phyloP scores from a whole-genome alignment of 1,139 yeast species.

The Waltiozyma sp. region DNA sequence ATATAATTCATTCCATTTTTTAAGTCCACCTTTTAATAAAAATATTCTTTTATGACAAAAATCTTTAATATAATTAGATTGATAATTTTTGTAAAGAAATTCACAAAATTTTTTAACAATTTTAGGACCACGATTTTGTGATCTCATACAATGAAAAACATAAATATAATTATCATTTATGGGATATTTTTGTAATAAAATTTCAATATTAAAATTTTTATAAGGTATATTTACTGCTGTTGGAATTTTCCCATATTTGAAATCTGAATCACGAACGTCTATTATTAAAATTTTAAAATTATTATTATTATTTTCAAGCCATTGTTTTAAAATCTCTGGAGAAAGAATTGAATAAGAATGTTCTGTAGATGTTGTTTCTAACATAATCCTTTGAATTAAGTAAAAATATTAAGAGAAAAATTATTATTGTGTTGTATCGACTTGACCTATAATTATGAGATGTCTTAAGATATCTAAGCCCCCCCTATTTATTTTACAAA shows the following conservation, averaged over 20 bases:
- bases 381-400: no score
- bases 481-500: no score
- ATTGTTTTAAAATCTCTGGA: neutral
- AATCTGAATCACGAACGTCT: conserved; percentile 17
- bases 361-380: no score
- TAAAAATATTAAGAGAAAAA: no score
- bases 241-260: conserved; percentile 8
- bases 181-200: conserved; percentile 48
- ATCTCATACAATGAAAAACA: conserved; percentile 18
- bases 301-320: neutral
- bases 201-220: conserved; percentile 13
- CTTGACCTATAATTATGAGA: no score
- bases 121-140: conserved; percentile 14
- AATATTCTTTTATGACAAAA: conserved; percentile 3
- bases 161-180: conserved; percentile 26
- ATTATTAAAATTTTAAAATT: conserved; percentile 4
- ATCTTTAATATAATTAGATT: neutral
- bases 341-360: neutral
- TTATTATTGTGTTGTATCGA: no score
- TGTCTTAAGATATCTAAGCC: no score
- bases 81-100: neutral
- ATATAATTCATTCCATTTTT: conserved; percentile 12
- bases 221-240: conserved; percentile 9
- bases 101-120: conserved; percentile 9
- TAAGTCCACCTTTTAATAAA: conserved; percentile 15